phyloP scores from a whole-genome alignment of 805 yeast species.

The Sugiyamaella americana region DNA sequence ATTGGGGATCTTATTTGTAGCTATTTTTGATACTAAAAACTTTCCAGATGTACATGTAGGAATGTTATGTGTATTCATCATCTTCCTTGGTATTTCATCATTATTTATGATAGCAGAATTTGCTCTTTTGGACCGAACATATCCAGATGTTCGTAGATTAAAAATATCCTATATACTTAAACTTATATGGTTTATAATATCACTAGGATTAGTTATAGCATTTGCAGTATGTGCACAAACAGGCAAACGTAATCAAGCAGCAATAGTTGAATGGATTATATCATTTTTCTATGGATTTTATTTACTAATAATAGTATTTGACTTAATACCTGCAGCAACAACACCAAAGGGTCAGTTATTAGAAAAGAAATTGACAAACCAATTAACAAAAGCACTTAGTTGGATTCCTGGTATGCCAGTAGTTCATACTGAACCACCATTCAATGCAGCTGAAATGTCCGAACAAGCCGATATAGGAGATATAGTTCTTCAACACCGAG shows the following conservation, averaged over 20 bases:
- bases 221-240: constrained; percentile 45
- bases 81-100: constrained; percentile 51
- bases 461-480: constrained; percentile 13
- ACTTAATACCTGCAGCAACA: constrained; percentile 59
- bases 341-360: constrained; percentile 25
- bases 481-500: constrained; percentile 12
- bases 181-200: constrained; percentile 56
- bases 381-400: constrained; percentile 5
- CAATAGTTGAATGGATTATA: constrained; percentile 77
- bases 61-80: constrained; percentile 70
- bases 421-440: constrained; percentile 12
- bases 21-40: constrained; percentile 61
- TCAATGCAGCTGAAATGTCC: constrained; percentile 13
- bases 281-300: constrained; percentile 80
- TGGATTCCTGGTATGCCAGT: constrained; percentile 14
- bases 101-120: constrained; percentile 43
- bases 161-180: constrained; percentile 45
- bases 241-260: constrained; percentile 43
- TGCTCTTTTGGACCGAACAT: constrained; percentile 41
- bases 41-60: constrained; percentile 49
- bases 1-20: constrained; percentile 64
- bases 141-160: constrained; percentile 31
- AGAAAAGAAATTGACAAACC: constrained; percentile 11
- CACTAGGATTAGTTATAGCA: constrained; percentile 60
- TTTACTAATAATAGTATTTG: constrained; percentile 57